Evolutionary conservation across 306 rosid genomes (phyloP).

Genomic region (Gillenia trifoliata): DNA sequence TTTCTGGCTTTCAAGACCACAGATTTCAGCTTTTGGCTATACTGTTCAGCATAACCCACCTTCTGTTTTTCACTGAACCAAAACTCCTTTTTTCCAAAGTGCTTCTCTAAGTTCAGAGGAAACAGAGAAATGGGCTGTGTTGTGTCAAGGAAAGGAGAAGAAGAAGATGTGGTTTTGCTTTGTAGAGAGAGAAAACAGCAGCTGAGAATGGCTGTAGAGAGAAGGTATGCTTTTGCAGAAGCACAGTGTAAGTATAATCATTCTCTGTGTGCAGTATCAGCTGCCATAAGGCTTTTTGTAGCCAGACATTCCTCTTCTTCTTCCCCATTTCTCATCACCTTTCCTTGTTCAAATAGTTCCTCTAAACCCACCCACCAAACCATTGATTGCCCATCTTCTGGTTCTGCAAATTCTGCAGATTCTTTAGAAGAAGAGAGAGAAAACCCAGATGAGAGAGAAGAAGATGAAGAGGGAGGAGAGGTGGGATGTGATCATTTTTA

Average conservation of each 20-base stretch:
- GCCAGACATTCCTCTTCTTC: slow-evolving; percentile 24
- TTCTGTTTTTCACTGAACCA: neutral
- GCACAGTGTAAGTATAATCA: slow-evolving; percentile 29
- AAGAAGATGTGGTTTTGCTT: slow-evolving; percentile 18
- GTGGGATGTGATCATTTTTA: slow-evolving; percentile 18
- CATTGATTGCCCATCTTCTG: slow-evolving; percentile 1
- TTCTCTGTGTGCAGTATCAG: slow-evolving; percentile 23
- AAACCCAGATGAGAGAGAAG: neutral
- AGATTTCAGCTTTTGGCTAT: neutral
- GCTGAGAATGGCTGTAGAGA: slow-evolving; percentile 21
- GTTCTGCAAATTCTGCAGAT: neutral
- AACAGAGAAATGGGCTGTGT: slow-evolving; percentile 28
- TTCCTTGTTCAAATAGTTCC: neutral
- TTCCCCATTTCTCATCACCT: slow-evolving; percentile 27
- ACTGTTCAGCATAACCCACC: neutral
- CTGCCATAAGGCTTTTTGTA: slow-evolving; percentile 23
- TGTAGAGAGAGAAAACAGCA: slow-evolving; percentile 19
- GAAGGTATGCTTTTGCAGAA: slow-evolving; percentile 28
- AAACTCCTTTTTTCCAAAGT: neutral
- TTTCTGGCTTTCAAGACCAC: neutral
- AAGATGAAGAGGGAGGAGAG: slow-evolving; percentile 4
- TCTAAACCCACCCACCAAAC: slow-evolving; percentile 6
- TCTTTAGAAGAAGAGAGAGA: neutral
- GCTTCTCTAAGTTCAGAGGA: neutral
- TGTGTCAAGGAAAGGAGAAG: slow-evolving; percentile 19